These are phyloP conservation scores for Coniosporium tulheliwenetii DNA, from an alignment of 2,329 filamentous ascomycete genomes.

Conservation along the genomic window DNA sequence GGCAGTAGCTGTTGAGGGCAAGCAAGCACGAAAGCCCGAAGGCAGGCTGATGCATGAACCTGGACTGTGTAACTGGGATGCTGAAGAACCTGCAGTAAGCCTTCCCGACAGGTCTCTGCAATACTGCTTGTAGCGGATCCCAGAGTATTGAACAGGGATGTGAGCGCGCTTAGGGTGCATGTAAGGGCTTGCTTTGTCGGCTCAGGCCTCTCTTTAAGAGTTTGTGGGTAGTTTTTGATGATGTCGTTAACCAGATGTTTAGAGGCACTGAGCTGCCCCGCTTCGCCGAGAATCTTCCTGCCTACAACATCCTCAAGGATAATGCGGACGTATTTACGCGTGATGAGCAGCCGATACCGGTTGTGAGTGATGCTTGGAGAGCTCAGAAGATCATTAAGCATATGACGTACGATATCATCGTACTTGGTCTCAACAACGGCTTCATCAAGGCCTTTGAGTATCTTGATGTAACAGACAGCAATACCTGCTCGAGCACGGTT, in stretches of 20 bases:
- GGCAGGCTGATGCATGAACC: conserved; percentile 70
- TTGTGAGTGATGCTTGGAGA: conserved; percentile 64
- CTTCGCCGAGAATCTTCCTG: conserved; percentile 69
- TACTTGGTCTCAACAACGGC: conserved; percentile 75
- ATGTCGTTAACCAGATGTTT: conserved; percentile 72
- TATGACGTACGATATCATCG: conserved; percentile 60
- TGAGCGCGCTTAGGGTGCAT: conserved; percentile 61
- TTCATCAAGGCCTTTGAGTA: conserved; percentile 65
- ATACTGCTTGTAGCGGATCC: conserved; percentile 69
- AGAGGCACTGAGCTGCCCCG: conserved; percentile 70
- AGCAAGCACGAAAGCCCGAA: conserved; percentile 75
- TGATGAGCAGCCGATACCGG: conserved; percentile 72
- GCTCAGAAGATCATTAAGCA: conserved; percentile 67
- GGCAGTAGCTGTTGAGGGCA: conserved; percentile 85
- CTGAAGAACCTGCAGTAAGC: conserved; percentile 74
- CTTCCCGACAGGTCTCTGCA: conserved; percentile 73
- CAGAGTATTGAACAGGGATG: conserved; percentile 61
- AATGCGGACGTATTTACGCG: conserved; percentile 69
- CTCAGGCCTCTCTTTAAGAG: conserved; percentile 71
- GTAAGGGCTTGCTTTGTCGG: conserved; percentile 77
- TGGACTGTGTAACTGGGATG: conserved; percentile 96
- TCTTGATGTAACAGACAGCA: conserved; percentile 70
- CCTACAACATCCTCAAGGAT: conserved; percentile 76
- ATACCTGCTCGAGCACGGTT: conserved; percentile 72
- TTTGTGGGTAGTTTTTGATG: conserved; percentile 87